These are phyloP conservation scores for Collybiopsis luxurians DNA, from an alignment of 768 basidiomycete genomes.

Conservation along the genomic window DNA sequence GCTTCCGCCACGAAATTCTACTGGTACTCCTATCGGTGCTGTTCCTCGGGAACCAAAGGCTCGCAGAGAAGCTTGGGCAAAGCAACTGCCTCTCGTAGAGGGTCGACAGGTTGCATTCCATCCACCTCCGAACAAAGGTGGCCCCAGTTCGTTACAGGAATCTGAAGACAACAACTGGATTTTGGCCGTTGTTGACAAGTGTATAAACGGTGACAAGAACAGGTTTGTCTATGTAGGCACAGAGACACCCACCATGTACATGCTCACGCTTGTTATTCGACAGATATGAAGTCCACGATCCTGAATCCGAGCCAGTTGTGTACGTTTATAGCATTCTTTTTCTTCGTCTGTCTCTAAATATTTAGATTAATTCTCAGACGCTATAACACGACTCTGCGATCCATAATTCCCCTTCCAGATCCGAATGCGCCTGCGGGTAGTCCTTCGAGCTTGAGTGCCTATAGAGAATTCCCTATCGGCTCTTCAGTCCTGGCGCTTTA, in stretches of 20 bases:
- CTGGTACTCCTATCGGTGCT: conserved; percentile 48
- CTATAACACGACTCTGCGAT: conserved; percentile 67
- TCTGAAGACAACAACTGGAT: conserved; percentile 72
- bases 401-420: conserved; percentile 81
- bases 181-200: conserved; percentile 69
- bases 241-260: neutral
- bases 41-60: conserved; percentile 65
- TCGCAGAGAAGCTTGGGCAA: conserved; percentile 57
- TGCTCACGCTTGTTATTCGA: neutral
- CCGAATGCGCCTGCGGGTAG: conserved; percentile 53
- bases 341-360: conserved; percentile 9
- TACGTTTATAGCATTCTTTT: conserved; percentile 22
- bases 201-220: conserved; percentile 70
- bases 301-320: conserved; percentile 71
- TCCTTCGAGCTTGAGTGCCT: conserved; percentile 64
- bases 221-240: conserved; percentile 35
- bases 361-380: conserved; percentile 31
- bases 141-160: conserved; percentile 28
- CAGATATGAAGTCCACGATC: conserved; percentile 86
- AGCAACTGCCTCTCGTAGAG: conserved; percentile 66
- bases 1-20: conserved; percentile 54
- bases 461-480: conserved; percentile 69
- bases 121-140: conserved; percentile 57
- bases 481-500: conserved; percentile 85
- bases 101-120: conserved; percentile 83